Evolutionary conservation across 192 early-diverging fungal species (phyloP), one percentile per base, ranked within the genome.

Genomic region (Rhizophagus clarus): DNA sequence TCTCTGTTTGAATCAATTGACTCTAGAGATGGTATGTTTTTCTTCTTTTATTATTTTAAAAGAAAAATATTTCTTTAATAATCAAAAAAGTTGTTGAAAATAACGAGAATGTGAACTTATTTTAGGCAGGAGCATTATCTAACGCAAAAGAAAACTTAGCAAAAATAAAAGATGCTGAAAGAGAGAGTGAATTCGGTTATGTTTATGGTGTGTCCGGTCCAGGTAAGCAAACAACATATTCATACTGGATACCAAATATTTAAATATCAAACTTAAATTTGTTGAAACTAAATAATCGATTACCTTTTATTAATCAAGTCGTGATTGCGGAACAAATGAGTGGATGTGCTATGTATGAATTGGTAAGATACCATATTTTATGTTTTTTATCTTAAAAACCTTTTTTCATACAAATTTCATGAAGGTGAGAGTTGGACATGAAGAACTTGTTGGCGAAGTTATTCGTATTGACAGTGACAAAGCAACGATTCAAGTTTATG

Each of bases 401-500:
- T 28, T 17, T 64, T 31, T 22, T n/a, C 12, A 56, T 28, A 64
- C 22, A 34, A 66, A 4, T 26, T 63, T 42, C 47, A 12, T 10
- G 56, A 76, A 96, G 95, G 94, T 97, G 45, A 95, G 97, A 81
- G 98, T 99, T 31, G 98, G 98, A 70, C 96, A 99, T 87, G 89
- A 93, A 72, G 97, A 97, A 74, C 89, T 99, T 71, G 96, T 99
- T 60, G 98, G 98, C 81, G 98, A 99, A 88, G 98, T 99, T 81
- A 99, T 99, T 88, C 95, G 97, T 88, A 95, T 99, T 81, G 98
- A 99, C 61, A 93, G 95, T 77, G 96, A 98, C 86, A 99, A 99
- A 89, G 96, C 97, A n/a, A 99, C 98, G 29, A 93, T 99, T 81
- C 98, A 99, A 88, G 98, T 99, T 28, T 99, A 99, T 89, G 98